Percentiles rank a stretch among this genome's conserved stretches.
Evolutionary conservation across 1,139 yeast species (phyloP).

Genomic region (Scheffersomyces insectosa): DNA sequence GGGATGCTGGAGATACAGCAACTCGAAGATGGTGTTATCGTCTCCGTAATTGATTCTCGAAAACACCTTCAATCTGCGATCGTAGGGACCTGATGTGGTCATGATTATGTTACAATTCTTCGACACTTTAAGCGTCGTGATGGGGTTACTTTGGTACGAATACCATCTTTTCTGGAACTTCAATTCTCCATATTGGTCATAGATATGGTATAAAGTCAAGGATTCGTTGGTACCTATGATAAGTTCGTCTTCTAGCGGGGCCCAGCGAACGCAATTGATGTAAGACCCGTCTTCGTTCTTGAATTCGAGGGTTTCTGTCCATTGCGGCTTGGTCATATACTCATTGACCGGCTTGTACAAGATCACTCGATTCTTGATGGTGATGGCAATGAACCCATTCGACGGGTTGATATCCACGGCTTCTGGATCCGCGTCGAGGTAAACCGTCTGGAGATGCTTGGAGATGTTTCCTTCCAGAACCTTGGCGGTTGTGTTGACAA

Average conservation of each 20-base stretch:
- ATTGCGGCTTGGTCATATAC: constrained; percentile 44
- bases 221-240: constrained; percentile 56
- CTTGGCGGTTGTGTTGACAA: constrained; percentile 6
- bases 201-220: constrained; percentile 55
- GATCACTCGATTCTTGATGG: constrained; percentile 31
- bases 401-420: constrained; percentile 62
- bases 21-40: constrained; percentile 67
- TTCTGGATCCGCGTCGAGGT: constrained; percentile 63
- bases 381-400: constrained; percentile 59
- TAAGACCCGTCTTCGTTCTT: constrained; percentile 22
- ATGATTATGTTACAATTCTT: constrained; percentile 69
- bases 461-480: constrained; percentile 10
- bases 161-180: constrained; percentile 51
- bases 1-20: constrained; percentile 68
- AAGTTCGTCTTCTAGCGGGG: constrained; percentile 55
- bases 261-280: constrained; percentile 68
- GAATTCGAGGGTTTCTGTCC: constrained; percentile 38
- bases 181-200: constrained; percentile 43
- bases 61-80: constrained; percentile 77
- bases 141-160: constrained; percentile 56
- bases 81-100: constrained; percentile 56
- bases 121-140: constrained; percentile 55
- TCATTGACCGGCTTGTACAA: constrained; percentile 49
- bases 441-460: constrained; percentile 70
- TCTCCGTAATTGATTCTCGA: constrained; percentile 69